Conservation (phyloP, 352 stramenopile species). For the Pythium biforme region DNA sequence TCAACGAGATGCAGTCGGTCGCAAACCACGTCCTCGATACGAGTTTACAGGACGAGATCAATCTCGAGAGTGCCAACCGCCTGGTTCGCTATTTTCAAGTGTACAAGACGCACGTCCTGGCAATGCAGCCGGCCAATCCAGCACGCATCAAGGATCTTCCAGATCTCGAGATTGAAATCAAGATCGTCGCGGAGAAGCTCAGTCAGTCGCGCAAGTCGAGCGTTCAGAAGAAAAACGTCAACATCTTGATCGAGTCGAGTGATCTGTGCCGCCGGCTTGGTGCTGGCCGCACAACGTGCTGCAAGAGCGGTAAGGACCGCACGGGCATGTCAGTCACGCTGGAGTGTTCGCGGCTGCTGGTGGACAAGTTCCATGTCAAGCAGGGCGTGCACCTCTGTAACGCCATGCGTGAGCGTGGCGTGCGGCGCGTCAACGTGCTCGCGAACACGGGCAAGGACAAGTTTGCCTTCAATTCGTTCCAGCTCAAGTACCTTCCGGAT, state of each 20-base stretch:
- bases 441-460: conserved; percentile 90
- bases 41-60: conserved; percentile 85
- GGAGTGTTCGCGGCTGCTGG: conserved; percentile 91
- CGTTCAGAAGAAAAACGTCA: conserved; percentile 84
- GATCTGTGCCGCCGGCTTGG: conserved; percentile 89
- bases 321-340: conserved; percentile 97
- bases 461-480: conserved; percentile 97
- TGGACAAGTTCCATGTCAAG: conserved; percentile 87
- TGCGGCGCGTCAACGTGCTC: conserved; percentile 82
- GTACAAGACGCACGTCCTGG: conserved; percentile 61
- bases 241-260: conserved; percentile 84
- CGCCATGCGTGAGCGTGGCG: conserved; percentile 82
- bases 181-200: conserved; percentile 53
- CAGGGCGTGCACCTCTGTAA: conserved; percentile 84
- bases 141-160: conserved; percentile 36
- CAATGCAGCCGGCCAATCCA: conserved; percentile 16
- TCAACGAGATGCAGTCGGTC: conserved; percentile 94
- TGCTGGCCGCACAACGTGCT: conserved; percentile 93
- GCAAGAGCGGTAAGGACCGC: conserved; percentile 97
- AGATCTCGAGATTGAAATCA: conserved; percentile 59
- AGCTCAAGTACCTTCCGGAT: conserved; percentile 96
- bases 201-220: conserved; percentile 57
- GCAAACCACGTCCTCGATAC: conserved; percentile 86
- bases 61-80: conserved; percentile 69
- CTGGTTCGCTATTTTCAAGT: conserved; percentile 74